These are phyloP conservation scores for Penicillium sumatraense DNA, from an alignment of 2,329 filamentous ascomycete species.

Conservation along the genomic window DNA sequence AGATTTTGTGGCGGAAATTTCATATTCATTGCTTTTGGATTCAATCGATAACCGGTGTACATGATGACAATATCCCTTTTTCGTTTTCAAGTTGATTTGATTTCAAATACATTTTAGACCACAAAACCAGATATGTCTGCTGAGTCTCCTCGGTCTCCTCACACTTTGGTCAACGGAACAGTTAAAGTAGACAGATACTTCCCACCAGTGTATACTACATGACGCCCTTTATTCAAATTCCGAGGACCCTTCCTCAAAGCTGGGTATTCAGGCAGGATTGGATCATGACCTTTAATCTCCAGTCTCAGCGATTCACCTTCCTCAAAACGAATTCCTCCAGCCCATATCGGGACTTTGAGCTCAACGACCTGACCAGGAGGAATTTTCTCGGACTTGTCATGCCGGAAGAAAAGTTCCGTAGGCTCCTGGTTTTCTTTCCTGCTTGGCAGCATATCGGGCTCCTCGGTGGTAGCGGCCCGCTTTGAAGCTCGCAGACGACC, in stretches of 20 bases:
- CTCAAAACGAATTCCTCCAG: conserved; percentile 49
- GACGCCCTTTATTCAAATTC: neutral
- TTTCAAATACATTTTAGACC: no score
- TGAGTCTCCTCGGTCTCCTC: no score
- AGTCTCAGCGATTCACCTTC: conserved; percentile 37
- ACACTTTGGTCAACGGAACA: no score
- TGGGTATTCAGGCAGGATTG: no score
- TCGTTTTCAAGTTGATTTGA: no score
- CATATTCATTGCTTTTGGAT: no score
- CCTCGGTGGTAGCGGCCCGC: conserved; percentile 34
- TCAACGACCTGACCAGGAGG: conserved; percentile 45
- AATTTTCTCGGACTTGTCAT: conserved; percentile 47
- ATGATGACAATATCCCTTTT: no score
- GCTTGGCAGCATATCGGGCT: no score
- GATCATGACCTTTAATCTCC: conserved; percentile 11
- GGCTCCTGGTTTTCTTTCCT: conserved; percentile 11
- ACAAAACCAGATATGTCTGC: no score
- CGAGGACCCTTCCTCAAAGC: neutral
- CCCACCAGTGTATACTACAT: neutral
- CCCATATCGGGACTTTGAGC: conserved; percentile 52
- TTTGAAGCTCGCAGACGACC: conserved; percentile 45
- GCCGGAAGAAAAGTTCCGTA: conserved; percentile 40
- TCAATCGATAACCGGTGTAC: no score
- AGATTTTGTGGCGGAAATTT: no score
- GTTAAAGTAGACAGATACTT: no score